phyloP scores from a whole-genome alignment of 2,329 filamentous ascomycete genomes.

The Cladophialophora chaetospira region DNA sequence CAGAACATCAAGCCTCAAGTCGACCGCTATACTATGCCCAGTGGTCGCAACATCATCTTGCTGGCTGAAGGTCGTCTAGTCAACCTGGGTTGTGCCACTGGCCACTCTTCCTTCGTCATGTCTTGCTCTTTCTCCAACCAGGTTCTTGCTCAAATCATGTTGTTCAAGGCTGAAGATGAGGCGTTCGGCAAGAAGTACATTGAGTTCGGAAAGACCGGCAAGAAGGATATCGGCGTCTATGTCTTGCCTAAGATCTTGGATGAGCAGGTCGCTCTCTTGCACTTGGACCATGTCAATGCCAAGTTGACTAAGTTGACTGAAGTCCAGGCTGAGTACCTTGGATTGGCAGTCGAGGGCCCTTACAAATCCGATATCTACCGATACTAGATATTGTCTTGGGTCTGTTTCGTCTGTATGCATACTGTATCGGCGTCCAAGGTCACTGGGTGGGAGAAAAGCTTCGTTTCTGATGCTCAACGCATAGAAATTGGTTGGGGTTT shows the following conservation, averaged over 20 bases:
- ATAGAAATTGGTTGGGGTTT: slow-evolving; percentile 20
- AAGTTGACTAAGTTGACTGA: slow-evolving; percentile 84
- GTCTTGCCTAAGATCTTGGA: slow-evolving; percentile 98
- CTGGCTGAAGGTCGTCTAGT: slow-evolving; percentile 97
- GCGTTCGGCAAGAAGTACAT: slow-evolving; percentile 91
- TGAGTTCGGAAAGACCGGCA: slow-evolving; percentile 90
- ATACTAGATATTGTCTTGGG: slow-evolving; percentile 25
- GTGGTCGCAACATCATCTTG: slow-evolving; percentile 95
- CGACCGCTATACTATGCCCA: slow-evolving; percentile 94
- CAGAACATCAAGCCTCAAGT: slow-evolving; percentile 99
- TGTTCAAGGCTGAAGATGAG: slow-evolving; percentile 89
- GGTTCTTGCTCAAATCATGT: slow-evolving; percentile 97
- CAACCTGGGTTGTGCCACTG: slow-evolving; percentile 98
- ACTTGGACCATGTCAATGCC: slow-evolving; percentile 89
- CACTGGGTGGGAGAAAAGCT: slow-evolving; percentile 9
- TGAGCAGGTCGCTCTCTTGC: slow-evolving; percentile 94
- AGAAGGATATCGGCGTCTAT: slow-evolving; percentile 90
- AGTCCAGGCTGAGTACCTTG: slow-evolving; percentile 93
- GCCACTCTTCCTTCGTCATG: slow-evolving; percentile 99
- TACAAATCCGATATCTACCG: slow-evolving; percentile 93
- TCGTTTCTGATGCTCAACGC: slow-evolving; percentile 34
- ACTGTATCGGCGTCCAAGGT: slow-evolving; percentile 20
- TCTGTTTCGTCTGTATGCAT: slow-evolving; percentile 13
- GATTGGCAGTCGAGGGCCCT: slow-evolving; percentile 80
- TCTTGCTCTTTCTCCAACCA: slow-evolving; percentile 99